phyloP scores from a whole-genome alignment of 176 grass and related monocot species.

The Aegilops umbellulata region DNA sequence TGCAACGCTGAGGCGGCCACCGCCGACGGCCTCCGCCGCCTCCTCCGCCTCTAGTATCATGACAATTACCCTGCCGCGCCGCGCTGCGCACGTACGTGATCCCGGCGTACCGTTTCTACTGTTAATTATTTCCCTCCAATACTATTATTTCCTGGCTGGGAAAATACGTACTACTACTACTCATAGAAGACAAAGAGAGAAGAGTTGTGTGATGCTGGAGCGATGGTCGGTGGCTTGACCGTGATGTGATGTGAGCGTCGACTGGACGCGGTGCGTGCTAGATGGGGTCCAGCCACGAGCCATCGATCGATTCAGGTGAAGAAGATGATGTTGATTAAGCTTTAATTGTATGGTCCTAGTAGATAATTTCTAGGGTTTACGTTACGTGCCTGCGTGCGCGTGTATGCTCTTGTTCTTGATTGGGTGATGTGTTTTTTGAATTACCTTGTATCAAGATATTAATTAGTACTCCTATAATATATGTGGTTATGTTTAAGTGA shows the following conservation, averaged over 20 bases:
- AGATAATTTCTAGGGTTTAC: conserved; percentile 41
- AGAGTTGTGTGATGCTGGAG: conserved; percentile 51
- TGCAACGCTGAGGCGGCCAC: conserved; percentile 40
- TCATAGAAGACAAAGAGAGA: neutral
- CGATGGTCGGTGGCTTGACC: conserved; percentile 51
- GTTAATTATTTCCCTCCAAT: conserved; percentile 39
- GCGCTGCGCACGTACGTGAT: neutral
- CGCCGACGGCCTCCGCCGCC: conserved; percentile 26
- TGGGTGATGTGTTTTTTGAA: conserved; percentile 55
- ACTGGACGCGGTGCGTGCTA: conserved; percentile 36
- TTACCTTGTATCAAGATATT: conserved; percentile 59
- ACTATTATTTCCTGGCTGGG: conserved; percentile 51
- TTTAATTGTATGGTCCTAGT: conserved; percentile 17
- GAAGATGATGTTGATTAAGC: conserved; percentile 34
- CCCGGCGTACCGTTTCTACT: neutral
- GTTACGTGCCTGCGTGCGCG: conserved; percentile 13
- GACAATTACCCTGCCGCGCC: neutral
- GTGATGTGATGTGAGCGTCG: conserved; percentile 45
- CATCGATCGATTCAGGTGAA: neutral
- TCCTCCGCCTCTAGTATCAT: conserved; percentile 43
- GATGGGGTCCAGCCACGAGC: neutral
- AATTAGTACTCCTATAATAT: neutral
- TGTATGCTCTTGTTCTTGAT: conserved; percentile 41
- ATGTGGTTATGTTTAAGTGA: neutral
- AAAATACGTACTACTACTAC: conserved; percentile 14